Evolutionary conservation across 2,329 filamentous ascomycete species (phyloP).

Genomic region (Septoria petroselini): DNA sequence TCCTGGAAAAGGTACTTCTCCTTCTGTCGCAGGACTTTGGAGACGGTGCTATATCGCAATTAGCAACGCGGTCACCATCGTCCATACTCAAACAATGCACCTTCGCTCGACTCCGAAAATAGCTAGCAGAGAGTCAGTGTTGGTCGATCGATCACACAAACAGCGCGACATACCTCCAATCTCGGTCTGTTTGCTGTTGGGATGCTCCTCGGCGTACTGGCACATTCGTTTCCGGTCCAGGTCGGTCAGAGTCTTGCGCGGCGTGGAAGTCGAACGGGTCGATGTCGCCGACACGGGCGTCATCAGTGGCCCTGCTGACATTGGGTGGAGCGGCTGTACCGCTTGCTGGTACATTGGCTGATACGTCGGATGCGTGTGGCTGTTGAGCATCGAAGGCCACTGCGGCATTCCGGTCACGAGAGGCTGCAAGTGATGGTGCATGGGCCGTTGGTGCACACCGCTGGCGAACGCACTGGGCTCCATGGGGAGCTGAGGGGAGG

Average conservation of each 20-base stretch:
- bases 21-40: slow-evolving; percentile 90
- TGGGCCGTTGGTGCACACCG: slow-evolving; percentile 54
- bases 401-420: slow-evolving; percentile 63
- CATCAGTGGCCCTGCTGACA: slow-evolving; percentile 53
- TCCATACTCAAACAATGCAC: slow-evolving; percentile 51
- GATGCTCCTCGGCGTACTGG: slow-evolving; percentile 85
- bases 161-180: slow-evolving; percentile 68
- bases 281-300: slow-evolving; percentile 52
- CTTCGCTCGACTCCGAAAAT: slow-evolving; percentile 97
- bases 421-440: slow-evolving; percentile 60
- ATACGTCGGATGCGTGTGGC: slow-evolving; percentile 58
- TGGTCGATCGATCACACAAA: background rate
- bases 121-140: slow-evolving; percentile 48
- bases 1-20: slow-evolving; percentile 87
- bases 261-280: slow-evolving; percentile 39
- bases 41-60: slow-evolving; percentile 73
- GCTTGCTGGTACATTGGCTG: slow-evolving; percentile 61
- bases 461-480: slow-evolving; percentile 53
- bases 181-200: slow-evolving; percentile 88
- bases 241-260: slow-evolving; percentile 75
- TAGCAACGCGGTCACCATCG: slow-evolving; percentile 1
- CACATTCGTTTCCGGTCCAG: slow-evolving; percentile 91
- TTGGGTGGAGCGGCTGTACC: slow-evolving; percentile 40
- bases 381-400: slow-evolving; percentile 82
- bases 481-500: slow-evolving; percentile 59